phyloP scores from a whole-genome alignment of 192 early-diverging fungal species.

The Backusella sp. region DNA sequence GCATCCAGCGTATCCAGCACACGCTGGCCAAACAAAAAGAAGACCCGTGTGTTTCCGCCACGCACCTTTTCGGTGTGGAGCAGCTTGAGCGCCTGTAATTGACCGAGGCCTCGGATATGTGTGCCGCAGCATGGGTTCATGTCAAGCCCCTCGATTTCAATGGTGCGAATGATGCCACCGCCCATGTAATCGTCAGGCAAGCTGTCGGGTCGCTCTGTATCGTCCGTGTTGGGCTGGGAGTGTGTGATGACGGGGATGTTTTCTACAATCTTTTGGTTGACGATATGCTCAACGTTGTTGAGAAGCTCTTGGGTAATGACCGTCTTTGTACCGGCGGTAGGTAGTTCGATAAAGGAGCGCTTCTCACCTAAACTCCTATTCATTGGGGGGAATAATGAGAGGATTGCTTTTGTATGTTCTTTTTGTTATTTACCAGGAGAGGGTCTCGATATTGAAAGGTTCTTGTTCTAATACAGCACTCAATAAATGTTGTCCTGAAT shows the following conservation, averaged over 20 bases:
- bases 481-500: conserved; percentile 73
- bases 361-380: conserved; percentile 54
- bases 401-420: neutral
- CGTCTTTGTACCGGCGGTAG: conserved; percentile 25
- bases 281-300: conserved; percentile 45
- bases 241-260: conserved; percentile 42
- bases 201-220: conserved; percentile 46
- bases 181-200: conserved; percentile 54
- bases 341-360: conserved; percentile 59
- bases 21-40: conserved; percentile 67
- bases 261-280: conserved; percentile 57
- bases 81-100: conserved; percentile 66
- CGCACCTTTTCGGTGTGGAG: conserved; percentile 62
- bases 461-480: conserved; percentile 63
- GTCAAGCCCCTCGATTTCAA: conserved; percentile 50
- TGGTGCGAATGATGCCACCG: conserved; percentile 45
- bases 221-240: conserved; percentile 35
- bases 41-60: conserved; percentile 62
- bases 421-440: conserved; percentile 52
- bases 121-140: conserved; percentile 77
- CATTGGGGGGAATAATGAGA: neutral
- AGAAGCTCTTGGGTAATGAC: conserved; percentile 44
- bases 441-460: conserved; percentile 58
- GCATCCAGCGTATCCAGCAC: conserved; percentile 44
- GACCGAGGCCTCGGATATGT: conserved; percentile 55